Evolutionary conservation across 169 alveolate genomes (phyloP).

Genomic region (Theileria orientalis): DNA sequence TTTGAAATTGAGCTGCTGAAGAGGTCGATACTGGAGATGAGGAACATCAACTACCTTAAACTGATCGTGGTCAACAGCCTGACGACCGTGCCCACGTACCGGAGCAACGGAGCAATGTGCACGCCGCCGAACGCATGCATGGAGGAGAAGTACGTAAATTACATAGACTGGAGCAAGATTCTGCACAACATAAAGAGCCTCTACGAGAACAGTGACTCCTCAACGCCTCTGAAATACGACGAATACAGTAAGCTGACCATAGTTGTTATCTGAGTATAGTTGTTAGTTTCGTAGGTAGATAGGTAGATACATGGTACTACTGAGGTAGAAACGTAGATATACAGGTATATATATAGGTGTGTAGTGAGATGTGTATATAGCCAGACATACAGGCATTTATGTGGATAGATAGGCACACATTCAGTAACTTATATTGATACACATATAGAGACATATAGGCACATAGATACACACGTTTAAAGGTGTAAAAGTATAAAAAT

Average conservation of each 20-base stretch:
- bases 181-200: neutral
- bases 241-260: neutral
- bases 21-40: conserved; percentile 40
- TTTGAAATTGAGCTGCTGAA: conserved; percentile 44
- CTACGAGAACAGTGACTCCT: neutral
- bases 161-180: conserved; percentile 19
- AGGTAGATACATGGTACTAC: neutral
- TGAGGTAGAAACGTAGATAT: neutral
- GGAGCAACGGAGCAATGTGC: neutral
- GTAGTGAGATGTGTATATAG: neutral
- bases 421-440: too few relatives aligned
- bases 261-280: neutral
- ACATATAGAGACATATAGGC: too few relatives aligned
- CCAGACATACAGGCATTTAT: too few relatives aligned
- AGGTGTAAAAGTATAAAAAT: too few relatives aligned
- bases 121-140: conserved; percentile 9
- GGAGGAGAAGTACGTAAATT: conserved; percentile 12
- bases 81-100: neutral
- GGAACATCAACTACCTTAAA: neutral
- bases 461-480: too few relatives aligned
- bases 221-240: neutral
- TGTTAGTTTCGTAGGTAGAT: neutral
- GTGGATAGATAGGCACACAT: too few relatives aligned
- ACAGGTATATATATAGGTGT: neutral
- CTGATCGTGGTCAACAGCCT: neutral